Conservation (phyloP, 2,329 filamentous ascomycete species). For the Plenodomus tracheiphilus region DNA sequence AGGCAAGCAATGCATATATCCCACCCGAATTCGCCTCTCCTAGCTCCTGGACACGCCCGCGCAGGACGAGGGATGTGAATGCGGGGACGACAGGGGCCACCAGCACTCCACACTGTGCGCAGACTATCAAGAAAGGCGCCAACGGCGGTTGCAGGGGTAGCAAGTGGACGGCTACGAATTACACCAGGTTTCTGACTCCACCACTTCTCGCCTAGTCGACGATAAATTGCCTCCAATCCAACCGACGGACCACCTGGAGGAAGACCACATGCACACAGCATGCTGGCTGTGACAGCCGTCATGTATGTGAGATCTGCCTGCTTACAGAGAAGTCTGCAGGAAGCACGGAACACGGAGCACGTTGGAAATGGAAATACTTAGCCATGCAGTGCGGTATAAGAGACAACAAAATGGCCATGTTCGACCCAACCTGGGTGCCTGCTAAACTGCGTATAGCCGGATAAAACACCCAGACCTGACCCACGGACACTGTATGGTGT, state of each 20-base stretch:
- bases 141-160: constrained; percentile 28
- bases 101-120: constrained; percentile 37
- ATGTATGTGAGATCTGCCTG: constrained; percentile 15
- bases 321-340: constrained; percentile 34
- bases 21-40: constrained; percentile 22
- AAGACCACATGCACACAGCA: constrained; percentile 7
- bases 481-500: constrained; percentile 15
- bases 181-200: constrained; percentile 27
- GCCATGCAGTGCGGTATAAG: constrained; percentile 15
- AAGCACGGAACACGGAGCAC: constrained; percentile 24
- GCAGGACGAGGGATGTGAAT: constrained; percentile 38
- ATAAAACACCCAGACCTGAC: constrained; percentile 27
- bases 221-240: constrained; percentile 34
- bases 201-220: constrained; percentile 21
- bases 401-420: constrained; percentile 20
- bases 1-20: constrained; percentile 28
- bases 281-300: constrained; percentile 22
- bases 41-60: constrained; percentile 23
- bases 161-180: constrained; percentile 19
- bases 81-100: constrained; percentile 39
- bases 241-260: constrained; percentile 3
- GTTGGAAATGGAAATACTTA: constrained; percentile 8
- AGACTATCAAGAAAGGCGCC: constrained; percentile 32
- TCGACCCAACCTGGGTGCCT: constrained; percentile 11
- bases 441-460: constrained; percentile 30